Percentiles rank a stretch among this genome's conserved stretches.
Evolutionary conservation across 2,329 filamentous ascomycete species (phyloP).

Genomic region (Phialophora verrucosa): DNA sequence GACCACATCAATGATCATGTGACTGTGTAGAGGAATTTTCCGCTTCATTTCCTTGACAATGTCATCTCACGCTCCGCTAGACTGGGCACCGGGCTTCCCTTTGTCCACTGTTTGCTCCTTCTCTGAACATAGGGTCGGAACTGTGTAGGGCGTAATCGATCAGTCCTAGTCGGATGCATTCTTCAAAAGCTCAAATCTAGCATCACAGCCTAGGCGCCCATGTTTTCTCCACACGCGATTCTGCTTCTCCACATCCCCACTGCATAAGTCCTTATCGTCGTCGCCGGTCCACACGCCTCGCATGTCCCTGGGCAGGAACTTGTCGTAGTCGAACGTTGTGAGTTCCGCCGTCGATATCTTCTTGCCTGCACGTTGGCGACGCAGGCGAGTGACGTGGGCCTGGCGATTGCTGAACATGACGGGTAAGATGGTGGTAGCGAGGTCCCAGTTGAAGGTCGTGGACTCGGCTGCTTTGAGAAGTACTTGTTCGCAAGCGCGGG

Average conservation of each 20-base stretch:
- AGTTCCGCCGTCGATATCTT: conserved; percentile 42
- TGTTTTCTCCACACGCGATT: conserved; percentile 51
- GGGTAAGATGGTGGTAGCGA: conserved; percentile 24
- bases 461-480: conserved; percentile 27
- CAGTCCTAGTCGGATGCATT: background rate
- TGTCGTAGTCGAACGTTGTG: conserved; percentile 40
- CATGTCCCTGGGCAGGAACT: conserved; percentile 49
- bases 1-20: background rate
- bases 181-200: conserved; percentile 11
- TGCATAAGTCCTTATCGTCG: conserved; percentile 51
- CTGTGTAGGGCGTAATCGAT: background rate
- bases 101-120: too few species aligned
- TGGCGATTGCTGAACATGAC: conserved; percentile 19
- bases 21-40: background rate
- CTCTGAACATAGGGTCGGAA: too few species aligned
- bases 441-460: conserved; percentile 29
- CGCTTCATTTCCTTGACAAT: background rate
- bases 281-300: conserved; percentile 55
- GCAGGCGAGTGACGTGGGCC: background rate
- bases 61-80: too few species aligned
- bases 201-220: conserved; percentile 43
- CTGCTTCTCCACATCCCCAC: conserved; percentile 44
- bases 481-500: conserved; percentile 17
- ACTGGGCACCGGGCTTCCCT: too few species aligned
- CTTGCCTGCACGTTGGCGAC: background rate